phyloP scores from a whole-genome alignment of 805 yeast genomes.

The Candida endomychidarum region DNA sequence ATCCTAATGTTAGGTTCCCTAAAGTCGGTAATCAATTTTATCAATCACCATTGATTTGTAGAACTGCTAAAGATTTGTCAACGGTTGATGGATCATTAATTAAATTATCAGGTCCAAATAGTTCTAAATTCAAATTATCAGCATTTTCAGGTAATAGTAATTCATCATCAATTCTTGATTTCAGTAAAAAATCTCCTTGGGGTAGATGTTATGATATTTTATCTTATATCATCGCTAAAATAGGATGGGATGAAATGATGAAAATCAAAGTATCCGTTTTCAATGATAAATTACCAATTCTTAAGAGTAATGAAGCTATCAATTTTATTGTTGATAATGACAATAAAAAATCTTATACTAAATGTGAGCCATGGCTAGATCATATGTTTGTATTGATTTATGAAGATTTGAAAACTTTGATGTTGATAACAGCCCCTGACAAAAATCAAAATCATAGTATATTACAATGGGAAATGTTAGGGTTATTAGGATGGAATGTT shows the following conservation, averaged over 20 bases:
- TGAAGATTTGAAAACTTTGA: slow-evolving; percentile 49
- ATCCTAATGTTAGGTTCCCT: slow-evolving; percentile 35
- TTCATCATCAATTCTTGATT: slow-evolving; percentile 31
- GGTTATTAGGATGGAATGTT: slow-evolving; percentile 49
- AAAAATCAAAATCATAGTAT: slow-evolving; percentile 50
- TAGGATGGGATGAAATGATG: slow-evolving; percentile 84
- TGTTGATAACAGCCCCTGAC: slow-evolving; percentile 24
- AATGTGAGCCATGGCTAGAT: slow-evolving; percentile 78
- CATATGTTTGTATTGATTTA: slow-evolving; percentile 67
- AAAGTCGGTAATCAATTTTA: slow-evolving; percentile 33
- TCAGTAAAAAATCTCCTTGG: slow-evolving; percentile 37
- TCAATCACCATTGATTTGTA: slow-evolving; percentile 35
- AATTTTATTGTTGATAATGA: slow-evolving; percentile 21
- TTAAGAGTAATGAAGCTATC: background rate
- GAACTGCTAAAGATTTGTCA: slow-evolving; percentile 33
- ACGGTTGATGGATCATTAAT: slow-evolving; percentile 33
- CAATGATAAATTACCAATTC: slow-evolving; percentile 10
- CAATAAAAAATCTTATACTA: slow-evolving; percentile 15
- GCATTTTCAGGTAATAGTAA: slow-evolving; percentile 31
- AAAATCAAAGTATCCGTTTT: slow-evolving; percentile 67
- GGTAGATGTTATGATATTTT: slow-evolving; percentile 61
- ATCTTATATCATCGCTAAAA: slow-evolving; percentile 60
- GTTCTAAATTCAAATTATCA: slow-evolving; percentile 27
- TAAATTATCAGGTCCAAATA: slow-evolving; percentile 26
- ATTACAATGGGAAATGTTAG: slow-evolving; percentile 73